These are phyloP conservation scores for Galerina sulciceps DNA, from an alignment of 768 basidiomycete genomes.

Conservation along the genomic window DNA sequence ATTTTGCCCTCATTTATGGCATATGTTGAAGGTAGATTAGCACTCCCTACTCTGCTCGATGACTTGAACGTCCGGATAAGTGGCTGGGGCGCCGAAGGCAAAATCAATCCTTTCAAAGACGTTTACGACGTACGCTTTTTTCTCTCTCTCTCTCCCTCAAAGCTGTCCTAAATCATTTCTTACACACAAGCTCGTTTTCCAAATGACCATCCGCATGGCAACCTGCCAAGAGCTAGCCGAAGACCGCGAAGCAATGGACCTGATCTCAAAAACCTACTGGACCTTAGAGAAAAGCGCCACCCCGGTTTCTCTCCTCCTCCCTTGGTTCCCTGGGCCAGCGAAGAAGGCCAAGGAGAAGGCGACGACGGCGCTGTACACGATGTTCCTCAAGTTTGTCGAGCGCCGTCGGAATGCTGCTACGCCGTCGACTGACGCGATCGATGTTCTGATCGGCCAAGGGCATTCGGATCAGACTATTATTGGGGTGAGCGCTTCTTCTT, in stretches of 20 bases:
- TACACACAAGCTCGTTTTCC: conserved; percentile 33
- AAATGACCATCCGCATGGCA: conserved; percentile 39
- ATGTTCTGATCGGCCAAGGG: conserved; percentile 36
- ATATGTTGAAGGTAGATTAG: not conserved
- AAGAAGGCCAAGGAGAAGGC: conserved; percentile 34
- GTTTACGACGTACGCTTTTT: conserved; percentile 33
- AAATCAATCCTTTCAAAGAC: conserved; percentile 35
- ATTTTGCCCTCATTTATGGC: no score
- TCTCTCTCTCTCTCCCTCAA: not conserved
- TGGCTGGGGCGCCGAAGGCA: conserved; percentile 30
- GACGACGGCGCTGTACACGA: conserved; percentile 31
- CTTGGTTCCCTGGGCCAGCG: conserved; percentile 37
- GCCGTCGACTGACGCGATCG: conserved; percentile 35
- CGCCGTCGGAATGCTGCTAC: conserved; percentile 25
- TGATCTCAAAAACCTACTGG: conserved; percentile 31
- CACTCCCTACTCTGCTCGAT: conserved; percentile 23
- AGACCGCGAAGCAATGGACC: conserved; percentile 23
- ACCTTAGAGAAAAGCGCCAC: conserved; percentile 38
- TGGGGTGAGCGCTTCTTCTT: conserved; percentile 17
- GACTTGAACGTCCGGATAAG: conserved; percentile 27
- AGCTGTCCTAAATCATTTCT: not conserved
- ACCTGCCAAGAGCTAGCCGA: conserved; percentile 37
- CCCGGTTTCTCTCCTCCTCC: conserved; percentile 32
- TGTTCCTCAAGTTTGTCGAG: conserved; percentile 30
- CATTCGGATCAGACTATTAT: conserved; percentile 29